These are phyloP conservation scores for Fusarium sp. DNA, from an alignment of 2,329 filamentous ascomycete genomes.

Conservation along the genomic window DNA sequence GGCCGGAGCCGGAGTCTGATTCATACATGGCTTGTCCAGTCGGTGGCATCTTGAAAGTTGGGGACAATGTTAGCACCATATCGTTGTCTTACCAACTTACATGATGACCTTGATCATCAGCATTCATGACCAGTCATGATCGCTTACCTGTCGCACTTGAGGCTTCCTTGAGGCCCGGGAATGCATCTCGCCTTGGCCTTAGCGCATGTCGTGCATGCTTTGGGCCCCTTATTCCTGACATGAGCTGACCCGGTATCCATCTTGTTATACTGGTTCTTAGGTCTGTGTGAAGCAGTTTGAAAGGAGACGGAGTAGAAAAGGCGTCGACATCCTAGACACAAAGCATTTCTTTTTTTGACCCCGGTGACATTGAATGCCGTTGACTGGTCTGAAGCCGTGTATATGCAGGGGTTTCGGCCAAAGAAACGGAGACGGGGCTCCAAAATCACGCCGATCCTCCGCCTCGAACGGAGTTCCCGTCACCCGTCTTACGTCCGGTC, in stretches of 20 bases:
- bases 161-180: conserved; percentile 52
- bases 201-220: conserved; percentile 62
- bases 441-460: conserved; percentile 48
- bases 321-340: conserved; percentile 28
- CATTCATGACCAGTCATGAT: conserved; percentile 20
- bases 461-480: conserved; percentile 19
- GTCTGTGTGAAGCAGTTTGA: conserved; percentile 32
- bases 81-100: conserved; percentile 11
- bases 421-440: conserved; percentile 42
- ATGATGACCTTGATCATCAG: background rate
- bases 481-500: background rate
- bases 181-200: conserved; percentile 64
- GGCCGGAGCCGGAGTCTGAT: conserved; percentile 60
- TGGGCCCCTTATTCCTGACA: conserved; percentile 56
- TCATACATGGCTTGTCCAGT: conserved; percentile 59
- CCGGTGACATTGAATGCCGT: conserved; percentile 32
- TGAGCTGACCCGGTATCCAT: conserved; percentile 40
- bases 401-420: conserved; percentile 26
- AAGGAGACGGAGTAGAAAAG: conserved; percentile 39
- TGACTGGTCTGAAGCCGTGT: conserved; percentile 30
- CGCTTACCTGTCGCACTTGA: conserved; percentile 61
- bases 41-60: conserved; percentile 57
- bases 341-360: conserved; percentile 17
- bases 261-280: conserved; percentile 31
- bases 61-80: conserved; percentile 22